phyloP scores from a whole-genome alignment of 2,329 filamentous ascomycete species.

The Apiospora malaysiana region DNA sequence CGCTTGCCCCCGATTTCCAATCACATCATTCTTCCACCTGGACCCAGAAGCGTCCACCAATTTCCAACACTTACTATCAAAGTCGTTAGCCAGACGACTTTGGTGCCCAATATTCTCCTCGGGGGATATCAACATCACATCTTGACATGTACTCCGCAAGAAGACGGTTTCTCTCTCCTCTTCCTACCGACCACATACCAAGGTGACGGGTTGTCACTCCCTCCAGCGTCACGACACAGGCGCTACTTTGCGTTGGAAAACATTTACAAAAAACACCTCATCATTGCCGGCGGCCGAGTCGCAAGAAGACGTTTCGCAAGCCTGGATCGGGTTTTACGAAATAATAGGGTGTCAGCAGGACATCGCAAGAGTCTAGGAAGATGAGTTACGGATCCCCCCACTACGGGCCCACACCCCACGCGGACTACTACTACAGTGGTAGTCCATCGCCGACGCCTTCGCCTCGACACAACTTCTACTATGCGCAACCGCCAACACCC shows the following conservation, averaged over 20 bases:
- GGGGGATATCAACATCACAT: slow-evolving; percentile 44
- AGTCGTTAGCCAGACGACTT: slow-evolving; percentile 43
- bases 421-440: slow-evolving; percentile 55
- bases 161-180: slow-evolving; percentile 60
- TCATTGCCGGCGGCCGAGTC: slow-evolving; percentile 23
- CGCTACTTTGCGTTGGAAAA: slow-evolving; percentile 41
- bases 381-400: slow-evolving; percentile 50
- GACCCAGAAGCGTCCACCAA: slow-evolving; percentile 45
- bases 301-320: slow-evolving; percentile 27
- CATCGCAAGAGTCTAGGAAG: slow-evolving; percentile 43
- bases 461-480: slow-evolving; percentile 56
- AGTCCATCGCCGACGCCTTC: slow-evolving; percentile 64
- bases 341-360: slow-evolving; percentile 38
- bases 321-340: slow-evolving; percentile 22
- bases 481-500: slow-evolving; percentile 47
- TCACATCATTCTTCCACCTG: slow-evolving; percentile 34
- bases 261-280: slow-evolving; percentile 26
- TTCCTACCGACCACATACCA: slow-evolving; percentile 66
- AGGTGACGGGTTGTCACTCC: slow-evolving; percentile 61
- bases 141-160: slow-evolving; percentile 63
- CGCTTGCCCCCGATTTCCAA: slow-evolving; percentile 20
- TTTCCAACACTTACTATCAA: slow-evolving; percentile 44
- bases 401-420: slow-evolving; percentile 52
- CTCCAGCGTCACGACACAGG: slow-evolving; percentile 54
- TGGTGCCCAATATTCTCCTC: slow-evolving; percentile 44